phyloP scores from a whole-genome alignment of 2,329 filamentous ascomycete genomes.

The Cladosporium sp. region DNA sequence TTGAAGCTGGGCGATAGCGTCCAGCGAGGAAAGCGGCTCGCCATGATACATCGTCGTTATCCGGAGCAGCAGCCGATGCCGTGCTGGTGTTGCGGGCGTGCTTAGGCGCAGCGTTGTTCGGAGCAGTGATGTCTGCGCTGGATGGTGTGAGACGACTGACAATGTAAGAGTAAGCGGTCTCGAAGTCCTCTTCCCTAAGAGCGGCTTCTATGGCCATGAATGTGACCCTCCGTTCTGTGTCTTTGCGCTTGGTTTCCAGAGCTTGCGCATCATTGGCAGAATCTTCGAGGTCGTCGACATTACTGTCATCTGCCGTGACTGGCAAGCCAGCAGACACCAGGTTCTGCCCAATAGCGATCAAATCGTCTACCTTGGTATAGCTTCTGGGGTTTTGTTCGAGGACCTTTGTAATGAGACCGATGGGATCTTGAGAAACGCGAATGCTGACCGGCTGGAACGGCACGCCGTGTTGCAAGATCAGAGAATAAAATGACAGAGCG shows the following conservation, averaged over 20 bases:
- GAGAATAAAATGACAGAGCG: conserved; percentile 71
- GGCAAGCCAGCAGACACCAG: conserved; percentile 60
- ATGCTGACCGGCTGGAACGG: conserved; percentile 78
- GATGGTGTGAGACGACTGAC: conserved; percentile 63
- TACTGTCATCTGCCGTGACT: conserved; percentile 33
- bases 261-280: conserved; percentile 32
- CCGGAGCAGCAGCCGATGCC: conserved; percentile 27
- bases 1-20: conserved; percentile 58
- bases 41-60: conserved; percentile 71
- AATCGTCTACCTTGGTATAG: conserved; percentile 73
- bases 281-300: conserved; percentile 26
- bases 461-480: conserved; percentile 77
- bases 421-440: conserved; percentile 73
- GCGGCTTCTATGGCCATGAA: conserved; percentile 81
- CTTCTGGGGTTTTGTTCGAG: conserved; percentile 73
- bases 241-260: conserved; percentile 27
- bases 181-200: conserved; percentile 75
- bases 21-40: conserved; percentile 77
- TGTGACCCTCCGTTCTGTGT: conserved; percentile 67
- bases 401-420: conserved; percentile 71
- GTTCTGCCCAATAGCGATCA: conserved; percentile 68
- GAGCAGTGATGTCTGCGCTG: conserved; percentile 32
- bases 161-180: conserved; percentile 83
- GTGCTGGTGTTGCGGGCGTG: conserved; percentile 30
- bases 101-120: conserved; percentile 11